phyloP scores from a whole-genome alignment of 2,329 filamentous ascomycete species.

The Neopestalotiopsis rosae region DNA sequence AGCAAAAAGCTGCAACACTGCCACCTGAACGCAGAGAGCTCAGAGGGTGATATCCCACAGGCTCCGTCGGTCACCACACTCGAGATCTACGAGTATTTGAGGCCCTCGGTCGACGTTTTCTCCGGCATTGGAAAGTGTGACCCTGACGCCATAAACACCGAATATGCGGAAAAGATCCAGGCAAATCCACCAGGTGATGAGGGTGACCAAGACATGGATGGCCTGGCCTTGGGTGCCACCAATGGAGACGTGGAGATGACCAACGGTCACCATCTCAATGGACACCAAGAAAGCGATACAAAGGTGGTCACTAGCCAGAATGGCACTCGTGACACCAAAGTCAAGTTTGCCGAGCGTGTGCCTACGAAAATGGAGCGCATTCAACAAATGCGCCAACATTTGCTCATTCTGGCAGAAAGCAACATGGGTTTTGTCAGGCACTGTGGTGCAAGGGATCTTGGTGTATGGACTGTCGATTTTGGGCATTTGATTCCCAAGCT shows the following conservation, averaged over 20 bases:
- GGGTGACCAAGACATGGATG: constrained; percentile 34
- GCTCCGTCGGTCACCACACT: constrained; percentile 54
- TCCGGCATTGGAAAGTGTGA: constrained; percentile 62
- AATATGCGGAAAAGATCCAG: constrained; percentile 54
- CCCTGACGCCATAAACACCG: constrained; percentile 45
- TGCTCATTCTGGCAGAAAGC: constrained; percentile 75
- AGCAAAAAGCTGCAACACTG: constrained; percentile 74
- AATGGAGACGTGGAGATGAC: constrained; percentile 31
- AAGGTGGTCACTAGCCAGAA: constrained; percentile 26
- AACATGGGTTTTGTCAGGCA: constrained; percentile 71
- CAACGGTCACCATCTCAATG: constrained; percentile 32
- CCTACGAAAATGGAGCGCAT: constrained; percentile 52
- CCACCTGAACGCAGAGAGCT: constrained; percentile 57
- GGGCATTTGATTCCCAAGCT: constrained; percentile 72
- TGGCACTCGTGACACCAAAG: constrained; percentile 42
- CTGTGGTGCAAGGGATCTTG: constrained; percentile 65
- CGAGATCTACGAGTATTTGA: constrained; percentile 61
- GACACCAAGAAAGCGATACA: constrained; percentile 24
- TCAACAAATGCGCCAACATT: constrained; percentile 71
- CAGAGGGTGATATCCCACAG: constrained; percentile 39
- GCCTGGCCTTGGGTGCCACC: constrained; percentile 40
- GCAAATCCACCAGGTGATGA: constrained; percentile 37
- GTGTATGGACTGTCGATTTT: constrained; percentile 87
- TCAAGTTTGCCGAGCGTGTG: constrained; percentile 57
- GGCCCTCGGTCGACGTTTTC: constrained; percentile 57